These are phyloP conservation scores for Gomphus bonarii DNA, from an alignment of 1,284 basidiomycete species.

Conservation along the genomic window DNA sequence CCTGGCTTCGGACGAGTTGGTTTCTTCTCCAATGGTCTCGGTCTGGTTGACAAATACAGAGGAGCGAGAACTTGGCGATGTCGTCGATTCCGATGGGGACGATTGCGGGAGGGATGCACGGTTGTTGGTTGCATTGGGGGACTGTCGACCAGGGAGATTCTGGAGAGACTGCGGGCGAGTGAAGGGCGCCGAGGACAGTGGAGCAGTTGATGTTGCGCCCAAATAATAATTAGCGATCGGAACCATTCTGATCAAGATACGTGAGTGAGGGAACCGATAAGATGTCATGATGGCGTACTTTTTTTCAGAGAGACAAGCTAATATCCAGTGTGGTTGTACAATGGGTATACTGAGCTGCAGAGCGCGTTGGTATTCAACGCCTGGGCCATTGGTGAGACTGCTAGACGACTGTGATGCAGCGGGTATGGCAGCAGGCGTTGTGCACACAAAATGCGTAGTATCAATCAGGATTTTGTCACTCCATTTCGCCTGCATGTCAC, in stretches of 20 bases:
- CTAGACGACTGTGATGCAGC: conserved; percentile 47
- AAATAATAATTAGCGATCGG: conserved; percentile 78
- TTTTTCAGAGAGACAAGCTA: conserved; percentile 75
- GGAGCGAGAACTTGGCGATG: conserved; percentile 26
- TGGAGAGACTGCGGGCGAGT: conserved; percentile 69
- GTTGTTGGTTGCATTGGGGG: conserved; percentile 26
- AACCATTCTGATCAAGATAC: conserved; percentile 51
- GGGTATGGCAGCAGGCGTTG: conserved; percentile 55
- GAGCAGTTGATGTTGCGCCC: conserved; percentile 46
- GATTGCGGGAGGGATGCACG: conserved; percentile 52
- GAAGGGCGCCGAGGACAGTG: conserved; percentile 33
- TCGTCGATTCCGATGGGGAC: conserved; percentile 20
- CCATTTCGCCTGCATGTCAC: conserved; percentile 80
- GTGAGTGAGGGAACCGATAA: conserved; percentile 1
- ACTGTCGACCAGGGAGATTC: conserved; percentile 38
- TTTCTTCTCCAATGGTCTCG: conserved; percentile 43
- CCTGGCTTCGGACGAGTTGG: neutral
- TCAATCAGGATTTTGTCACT: conserved; percentile 92
- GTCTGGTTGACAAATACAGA: conserved; percentile 32
- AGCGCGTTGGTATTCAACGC: conserved; percentile 84
- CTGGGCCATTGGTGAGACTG: conserved; percentile 43
- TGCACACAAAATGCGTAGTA: conserved; percentile 94
- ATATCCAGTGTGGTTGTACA: conserved; percentile 83
- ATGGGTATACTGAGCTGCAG: conserved; percentile 84
- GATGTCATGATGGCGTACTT: conserved; percentile 40